phyloP scores from a whole-genome alignment of 176 grass and related monocot species.

The Carex pumila region DNA sequence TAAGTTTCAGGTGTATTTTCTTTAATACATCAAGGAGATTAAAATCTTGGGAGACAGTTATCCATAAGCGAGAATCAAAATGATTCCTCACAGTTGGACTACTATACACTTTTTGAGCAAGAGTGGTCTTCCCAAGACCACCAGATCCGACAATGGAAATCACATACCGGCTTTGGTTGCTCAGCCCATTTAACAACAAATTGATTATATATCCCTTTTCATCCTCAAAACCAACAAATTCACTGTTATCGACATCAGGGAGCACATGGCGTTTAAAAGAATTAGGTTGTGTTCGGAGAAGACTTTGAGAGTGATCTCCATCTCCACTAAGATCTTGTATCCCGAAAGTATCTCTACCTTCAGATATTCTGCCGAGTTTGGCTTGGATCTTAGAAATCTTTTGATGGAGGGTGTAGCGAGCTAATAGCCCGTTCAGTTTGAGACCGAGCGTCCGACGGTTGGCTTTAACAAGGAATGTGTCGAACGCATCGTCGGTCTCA shows the following conservation, averaged over 20 bases:
- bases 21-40: background rate
- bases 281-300: background rate
- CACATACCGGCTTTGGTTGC: background rate
- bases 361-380: too few relatives aligned
- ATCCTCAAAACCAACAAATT: background rate
- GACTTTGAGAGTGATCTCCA: background rate
- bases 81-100: background rate
- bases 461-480: background rate
- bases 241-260: background rate
- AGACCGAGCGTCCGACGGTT: too few relatives aligned
- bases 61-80: background rate
- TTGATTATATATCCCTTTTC: background rate
- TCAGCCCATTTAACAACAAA: background rate
- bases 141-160: slow-evolving; percentile 16
- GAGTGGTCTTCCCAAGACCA: slow-evolving; percentile 19
- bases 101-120: background rate
- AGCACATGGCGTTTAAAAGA: background rate
- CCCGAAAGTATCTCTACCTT: too few relatives aligned
- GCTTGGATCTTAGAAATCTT: too few relatives aligned
- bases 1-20: background rate
- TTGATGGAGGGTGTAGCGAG: too few relatives aligned
- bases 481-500: slow-evolving; percentile 21
- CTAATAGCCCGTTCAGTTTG: too few relatives aligned
- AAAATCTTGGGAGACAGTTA: background rate
- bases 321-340: background rate